Base-by-base conservation (phyloP, 495 filamentous ascomycete genomes). In the Neurospora sp. region DNA sequence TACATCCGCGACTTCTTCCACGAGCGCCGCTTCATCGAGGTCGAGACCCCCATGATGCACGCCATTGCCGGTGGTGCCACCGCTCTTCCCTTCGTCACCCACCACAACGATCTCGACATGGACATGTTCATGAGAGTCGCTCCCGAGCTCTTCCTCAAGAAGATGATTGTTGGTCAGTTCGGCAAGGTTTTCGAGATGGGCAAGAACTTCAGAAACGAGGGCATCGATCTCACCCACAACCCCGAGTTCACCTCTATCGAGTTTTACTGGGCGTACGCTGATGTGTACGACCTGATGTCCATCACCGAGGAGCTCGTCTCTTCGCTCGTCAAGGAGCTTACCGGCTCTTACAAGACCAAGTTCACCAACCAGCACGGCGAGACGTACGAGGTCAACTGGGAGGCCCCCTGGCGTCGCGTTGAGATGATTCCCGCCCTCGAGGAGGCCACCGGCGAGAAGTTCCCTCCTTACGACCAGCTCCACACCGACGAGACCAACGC, bases 41-140 rank as follows among this genome's bases (percentile, higher is more conserved):
- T 98, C n/a, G 92, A 98, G 83, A 98, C 96, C 2, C 96, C 96
- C 9, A 97, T 98, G 89, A 93, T 99, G 90, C 96, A 97, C 78
- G 88, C 92, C 72, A 96, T 97, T 79, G 94, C 95, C 38, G 96
- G 96, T 78, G 96, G 96, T 73, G 96, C 96, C 22, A 98, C 96
- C 8, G 96, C 96, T 39, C 94, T 94, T 86, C 96, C 96, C 16
- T 99, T 98, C 82, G 85, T 91, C 73, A 98, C 96, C 3, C 91
- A 96, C 80, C 94, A 97, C 84, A 98, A 98, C 82, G 96, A 98
- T 12, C 87, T 94, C 22, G 88, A 97, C 81, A 92, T 94, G 88
- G 91, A 97, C 75, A 88, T 98, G 78, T 98, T 92, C 85, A 92
- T 99, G 89, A 89, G 81, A 44, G 74, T 98, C 74, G 96, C 96